Conservation (phyloP, 2,329 filamentous ascomycete genomes). For the Xylariaceae sp. region DNA sequence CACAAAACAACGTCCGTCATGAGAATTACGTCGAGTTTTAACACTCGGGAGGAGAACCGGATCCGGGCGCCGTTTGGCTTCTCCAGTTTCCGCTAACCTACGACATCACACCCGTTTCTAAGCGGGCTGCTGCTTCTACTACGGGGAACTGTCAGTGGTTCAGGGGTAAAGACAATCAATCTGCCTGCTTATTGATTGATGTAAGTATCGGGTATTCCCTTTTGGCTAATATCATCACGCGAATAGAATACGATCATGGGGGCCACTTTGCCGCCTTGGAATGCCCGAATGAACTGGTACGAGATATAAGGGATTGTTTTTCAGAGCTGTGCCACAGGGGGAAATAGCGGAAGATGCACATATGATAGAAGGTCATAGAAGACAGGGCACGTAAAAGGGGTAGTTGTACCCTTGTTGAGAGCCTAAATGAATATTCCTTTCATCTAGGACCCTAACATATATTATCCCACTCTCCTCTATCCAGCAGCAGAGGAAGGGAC, state of each 20-base stretch:
- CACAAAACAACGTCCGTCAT: conserved; percentile 13
- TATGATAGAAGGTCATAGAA: too few relatives aligned
- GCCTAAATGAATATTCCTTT: too few relatives aligned
- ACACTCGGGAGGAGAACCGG: conserved; percentile 10
- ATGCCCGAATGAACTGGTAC: background rate
- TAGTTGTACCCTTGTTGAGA: too few relatives aligned
- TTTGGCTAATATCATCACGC: background rate
- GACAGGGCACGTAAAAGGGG: too few relatives aligned
- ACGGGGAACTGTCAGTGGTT: conserved; percentile 19
- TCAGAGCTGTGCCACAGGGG: too few relatives aligned
- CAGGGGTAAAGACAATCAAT: conserved; percentile 5
- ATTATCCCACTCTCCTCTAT: too few relatives aligned
- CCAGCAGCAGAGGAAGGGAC: too few relatives aligned
- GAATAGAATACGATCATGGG: conserved; percentile 12
- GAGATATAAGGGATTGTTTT: background rate
- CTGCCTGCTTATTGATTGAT: too few relatives aligned
- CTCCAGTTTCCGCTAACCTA: conserved; percentile 16
- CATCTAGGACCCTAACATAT: too few relatives aligned
- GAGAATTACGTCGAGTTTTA: conserved; percentile 14
- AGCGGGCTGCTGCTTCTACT: conserved; percentile 12
- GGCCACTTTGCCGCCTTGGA: conserved; percentile 20
- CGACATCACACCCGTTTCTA: conserved; percentile 12
- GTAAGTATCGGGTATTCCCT: too few relatives aligned
- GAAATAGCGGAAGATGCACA: too few relatives aligned
- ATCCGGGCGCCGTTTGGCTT: conserved; percentile 17